Evolutionary conservation across 2,329 filamentous ascomycete species (phyloP), one percentile per base, ranked within the genome.

Genomic region (Xylaria sp.): DNA sequence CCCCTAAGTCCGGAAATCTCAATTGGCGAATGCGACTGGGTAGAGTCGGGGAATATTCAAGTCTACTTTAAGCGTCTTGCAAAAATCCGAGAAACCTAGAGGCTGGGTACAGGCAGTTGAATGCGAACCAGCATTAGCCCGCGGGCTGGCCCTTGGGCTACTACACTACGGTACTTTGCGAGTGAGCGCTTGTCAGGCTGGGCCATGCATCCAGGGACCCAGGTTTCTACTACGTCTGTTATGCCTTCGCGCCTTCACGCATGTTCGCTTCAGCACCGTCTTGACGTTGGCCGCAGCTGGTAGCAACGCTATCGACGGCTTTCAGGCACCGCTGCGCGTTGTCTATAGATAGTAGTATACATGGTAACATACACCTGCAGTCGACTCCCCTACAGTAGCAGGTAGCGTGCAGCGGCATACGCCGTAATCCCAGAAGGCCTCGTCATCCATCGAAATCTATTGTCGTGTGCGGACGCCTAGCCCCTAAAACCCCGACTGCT

Each of bases 11-110:
- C 61, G 61, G 60, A 4, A 23, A 25, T 7, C 42, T 31, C 35
- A 40, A 46, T 33, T 45, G 33, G 43, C 12, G 25, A 23, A 14
- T 42, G 19, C 42, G 40, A n/a, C 57, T 51, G n/a, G n/a, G n/a
- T n/a, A n/a, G n/a, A 52, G 51, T 61, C 53, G 58, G 58, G 51
- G 52, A 57, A 57, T 61, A 56, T 57, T 21, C 38, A 5, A n/a
- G n/a, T n/a, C n/a, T n/a, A n/a, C n/a, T n/a, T n/a, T n/a, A n/a
- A n/a, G 33, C n/a, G 5, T 51, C 25, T 54, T n/a, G 46, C 46
- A 19, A 47, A 17, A 57, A 62, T 35, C 60, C 6, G 47, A 17
- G 23, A 47, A 23, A 23, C 31, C 21, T n/a, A 11, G 37, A 54
- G 23, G 38, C 3, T 33, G 35, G 38, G 28, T 35, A 28, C 45